These are phyloP conservation scores for Crepidotus variabilis DNA, from an alignment of 768 basidiomycete genomes.

Conservation along the genomic window DNA sequence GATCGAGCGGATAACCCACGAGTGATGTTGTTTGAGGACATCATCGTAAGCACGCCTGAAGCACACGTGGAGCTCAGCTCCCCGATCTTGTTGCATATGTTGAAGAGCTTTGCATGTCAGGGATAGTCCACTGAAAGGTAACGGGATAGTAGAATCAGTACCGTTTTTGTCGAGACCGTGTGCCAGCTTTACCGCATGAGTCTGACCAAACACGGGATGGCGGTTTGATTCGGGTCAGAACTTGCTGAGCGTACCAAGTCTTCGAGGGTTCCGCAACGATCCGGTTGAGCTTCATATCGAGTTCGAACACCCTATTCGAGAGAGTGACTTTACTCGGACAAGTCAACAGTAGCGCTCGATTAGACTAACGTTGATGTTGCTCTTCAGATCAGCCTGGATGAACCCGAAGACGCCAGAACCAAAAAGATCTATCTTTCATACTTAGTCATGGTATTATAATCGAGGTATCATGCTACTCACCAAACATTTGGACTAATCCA, in stretches of 20 bases:
- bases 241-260: constrained; percentile 49
- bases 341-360: constrained; percentile 12
- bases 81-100: constrained; percentile 54
- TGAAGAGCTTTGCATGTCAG: constrained; percentile 68
- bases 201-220: constrained; percentile 59
- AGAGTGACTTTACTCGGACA: neutral
- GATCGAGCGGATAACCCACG: constrained; percentile 62
- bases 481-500: constrained; percentile 74
- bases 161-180: neutral
- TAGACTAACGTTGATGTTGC: constrained; percentile 55
- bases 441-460: constrained; percentile 2
- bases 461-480: constrained; percentile 30
- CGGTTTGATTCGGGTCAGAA: constrained; percentile 35
- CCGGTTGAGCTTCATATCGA: constrained; percentile 40
- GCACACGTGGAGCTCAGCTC: constrained; percentile 56
- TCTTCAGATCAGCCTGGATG: constrained; percentile 66
- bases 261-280: constrained; percentile 55
- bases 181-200: constrained; percentile 53
- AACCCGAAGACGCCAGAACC: constrained; percentile 71
- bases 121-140: constrained; percentile 49
- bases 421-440: constrained; percentile 50
- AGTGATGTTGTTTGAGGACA: constrained; percentile 63
- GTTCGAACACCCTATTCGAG: constrained; percentile 58
- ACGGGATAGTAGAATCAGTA: neutral
- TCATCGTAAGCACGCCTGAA: constrained; percentile 71